A percentile compares a stretch with the other conserved stretches of the same genome.
These are phyloP conservation scores for Talaromyces sp. DNA, from an alignment of 2,329 filamentous ascomycete species.

Conservation along the genomic window DNA sequence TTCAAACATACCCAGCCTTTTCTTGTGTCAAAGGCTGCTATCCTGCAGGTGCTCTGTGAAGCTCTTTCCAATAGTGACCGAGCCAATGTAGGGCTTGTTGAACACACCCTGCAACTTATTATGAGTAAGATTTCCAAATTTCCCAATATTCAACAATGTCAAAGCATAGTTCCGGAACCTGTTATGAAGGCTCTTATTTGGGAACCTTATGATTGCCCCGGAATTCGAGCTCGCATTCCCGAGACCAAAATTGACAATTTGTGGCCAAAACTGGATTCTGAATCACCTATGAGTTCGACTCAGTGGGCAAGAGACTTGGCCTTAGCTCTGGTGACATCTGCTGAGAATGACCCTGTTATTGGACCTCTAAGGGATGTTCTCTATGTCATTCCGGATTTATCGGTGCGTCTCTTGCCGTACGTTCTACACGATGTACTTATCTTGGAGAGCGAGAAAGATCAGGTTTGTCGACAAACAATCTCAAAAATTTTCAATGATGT, in stretches of 20 bases:
- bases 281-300: slow-evolving; percentile 23
- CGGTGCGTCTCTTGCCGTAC: slow-evolving; percentile 73
- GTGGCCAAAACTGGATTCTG: slow-evolving; percentile 19
- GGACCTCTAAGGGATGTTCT: slow-evolving; percentile 66
- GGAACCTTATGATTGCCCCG: slow-evolving; percentile 41
- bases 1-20: slow-evolving; percentile 13
- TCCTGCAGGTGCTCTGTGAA: slow-evolving; percentile 61
- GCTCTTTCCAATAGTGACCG: slow-evolving; percentile 59
- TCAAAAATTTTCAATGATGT: slow-evolving; percentile 65
- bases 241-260: slow-evolving; percentile 17
- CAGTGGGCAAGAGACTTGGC: slow-evolving; percentile 37
- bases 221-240: slow-evolving; percentile 23
- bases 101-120: slow-evolving; percentile 45
- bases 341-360: slow-evolving; percentile 64
- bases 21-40: slow-evolving; percentile 56
- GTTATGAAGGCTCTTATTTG: slow-evolving; percentile 43
- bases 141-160: slow-evolving; percentile 34
- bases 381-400: slow-evolving; percentile 63
- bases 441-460: slow-evolving; percentile 62
- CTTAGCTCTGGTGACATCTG: slow-evolving; percentile 56
- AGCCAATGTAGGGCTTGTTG: slow-evolving; percentile 41
- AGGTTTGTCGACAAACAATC: slow-evolving; percentile 58
- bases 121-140: slow-evolving; percentile 33
- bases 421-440: slow-evolving; percentile 78
- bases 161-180: slow-evolving; percentile 33